Evolutionary conservation across 2,329 filamentous ascomycete species (phyloP).

Genomic region (Pezicula neosporulosa): DNA sequence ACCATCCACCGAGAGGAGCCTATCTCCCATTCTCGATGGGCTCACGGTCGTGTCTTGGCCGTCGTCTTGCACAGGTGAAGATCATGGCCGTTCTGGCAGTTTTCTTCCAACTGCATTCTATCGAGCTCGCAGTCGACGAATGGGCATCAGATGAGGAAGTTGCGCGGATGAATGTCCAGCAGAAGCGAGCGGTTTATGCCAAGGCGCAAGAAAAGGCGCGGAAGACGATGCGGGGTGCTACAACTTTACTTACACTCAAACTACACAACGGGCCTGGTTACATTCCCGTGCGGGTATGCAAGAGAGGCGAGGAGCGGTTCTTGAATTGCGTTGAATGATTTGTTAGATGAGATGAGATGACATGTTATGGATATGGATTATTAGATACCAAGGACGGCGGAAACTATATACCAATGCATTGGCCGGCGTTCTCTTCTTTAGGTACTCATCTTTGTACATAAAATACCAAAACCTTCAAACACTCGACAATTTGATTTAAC

Average conservation of each 20-base stretch:
- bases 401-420: neutral
- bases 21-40: slow-evolving; percentile 59
- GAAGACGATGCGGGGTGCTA: slow-evolving; percentile 49
- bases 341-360: neutral
- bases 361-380: neutral
- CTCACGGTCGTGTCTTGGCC: slow-evolving; percentile 52
- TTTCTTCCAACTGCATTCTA: slow-evolving; percentile 46
- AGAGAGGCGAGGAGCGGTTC: slow-evolving; percentile 68
- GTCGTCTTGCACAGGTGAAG: slow-evolving; percentile 57
- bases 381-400: neutral
- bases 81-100: slow-evolving; percentile 52
- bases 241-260: slow-evolving; percentile 69
- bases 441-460: too few relatives aligned
- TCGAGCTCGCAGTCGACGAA: slow-evolving; percentile 59
- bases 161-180: slow-evolving; percentile 40
- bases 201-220: slow-evolving; percentile 55
- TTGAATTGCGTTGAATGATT: slow-evolving; percentile 29
- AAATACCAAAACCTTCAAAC: neutral
- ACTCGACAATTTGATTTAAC: neutral
- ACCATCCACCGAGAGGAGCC: slow-evolving; percentile 35
- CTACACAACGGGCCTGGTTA: slow-evolving; percentile 51
- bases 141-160: slow-evolving; percentile 49
- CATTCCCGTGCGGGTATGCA: slow-evolving; percentile 65
- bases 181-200: slow-evolving; percentile 52
- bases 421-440: neutral